Base-by-base conservation (phyloP, 495 filamentous ascomycete genomes). In the Lepraria neglecta region DNA sequence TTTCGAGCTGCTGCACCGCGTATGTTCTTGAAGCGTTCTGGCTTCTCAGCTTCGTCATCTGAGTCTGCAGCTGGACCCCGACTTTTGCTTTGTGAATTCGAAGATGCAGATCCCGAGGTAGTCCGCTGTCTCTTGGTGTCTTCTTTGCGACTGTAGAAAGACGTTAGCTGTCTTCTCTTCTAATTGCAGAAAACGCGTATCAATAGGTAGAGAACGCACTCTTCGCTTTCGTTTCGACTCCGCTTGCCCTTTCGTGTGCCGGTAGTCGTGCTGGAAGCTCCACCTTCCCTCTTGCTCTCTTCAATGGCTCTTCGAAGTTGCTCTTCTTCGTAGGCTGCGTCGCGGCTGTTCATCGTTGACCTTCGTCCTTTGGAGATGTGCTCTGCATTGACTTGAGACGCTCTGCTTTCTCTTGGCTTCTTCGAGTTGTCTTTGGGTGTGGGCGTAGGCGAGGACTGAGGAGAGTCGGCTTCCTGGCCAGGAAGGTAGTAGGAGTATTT, bases 281-380 rank as follows among this genome's bases (percentile, higher is more conserved):
- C 72, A 4, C 75, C 78, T 38, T 87, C 84, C 60, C 87, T 84
- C 72, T 91, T 97, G 76, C 94, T 99, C 61, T 95, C 91, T 71
- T 97, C 94, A 67, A 99, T 90, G 19, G 91, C 95, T 66, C 87
- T 81, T 60, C 90, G 83, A 35, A 99, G 71, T 61, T 89, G 85
- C 72, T 96, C 94, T 74, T 96, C 92, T 65, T 97, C 92, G 69
- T 97, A 97, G 6, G 89, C 91, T 54, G 94, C 92, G 70, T 92
- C 90, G 56, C 92, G 84, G 71, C 95, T 97, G 69, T 97, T 96
- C 90, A 97, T 96, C 10, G 94, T 99, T 31, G 92, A 95, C 17
- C 94, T 85, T 58, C 94, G 85, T 69, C 97, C 97, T 33, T 77
- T 72, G 56, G 76, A 77, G 54, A 72, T 75, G 38, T 72, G 75